These are phyloP conservation scores for Diaporthe humulicola DNA, from an alignment of 2,329 filamentous ascomycete genomes.

Conservation along the genomic window DNA sequence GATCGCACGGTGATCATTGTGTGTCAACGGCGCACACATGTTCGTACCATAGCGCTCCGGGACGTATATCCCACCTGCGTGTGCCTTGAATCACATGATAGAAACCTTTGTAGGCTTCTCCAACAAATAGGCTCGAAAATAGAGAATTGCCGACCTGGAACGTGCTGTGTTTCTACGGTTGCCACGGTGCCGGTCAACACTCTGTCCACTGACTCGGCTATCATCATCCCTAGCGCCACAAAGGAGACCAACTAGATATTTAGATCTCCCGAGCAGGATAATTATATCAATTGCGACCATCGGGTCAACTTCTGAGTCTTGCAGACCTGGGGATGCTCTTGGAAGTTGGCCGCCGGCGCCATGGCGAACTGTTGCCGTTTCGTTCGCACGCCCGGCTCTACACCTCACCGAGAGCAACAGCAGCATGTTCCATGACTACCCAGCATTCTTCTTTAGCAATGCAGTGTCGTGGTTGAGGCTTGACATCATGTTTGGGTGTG, in stretches of 20 bases:
- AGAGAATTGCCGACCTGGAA: conserved; percentile 1
- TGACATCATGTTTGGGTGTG: not conserved
- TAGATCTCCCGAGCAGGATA: not conserved
- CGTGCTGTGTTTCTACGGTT: conserved; percentile 13
- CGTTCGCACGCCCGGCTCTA: not conserved
- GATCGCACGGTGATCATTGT: not conserved
- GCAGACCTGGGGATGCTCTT: not conserved
- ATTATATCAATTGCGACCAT: not conserved
- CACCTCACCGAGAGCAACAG: not conserved
- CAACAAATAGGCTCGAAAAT: not conserved
- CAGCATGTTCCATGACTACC: not conserved
- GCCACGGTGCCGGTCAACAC: not conserved
- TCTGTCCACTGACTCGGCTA: not conserved
- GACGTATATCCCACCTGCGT: not conserved
- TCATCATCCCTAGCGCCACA: not conserved
- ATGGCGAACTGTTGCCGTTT: not conserved
- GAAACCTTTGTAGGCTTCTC: not conserved
- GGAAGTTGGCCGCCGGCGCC: not conserved
- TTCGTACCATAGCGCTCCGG: not conserved
- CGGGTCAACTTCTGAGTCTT: not conserved
- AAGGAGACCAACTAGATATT: not conserved
- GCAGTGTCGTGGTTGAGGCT: not conserved
- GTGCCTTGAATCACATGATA: not conserved
- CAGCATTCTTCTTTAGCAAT: not conserved
- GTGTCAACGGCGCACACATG: not conserved